Evolutionary conservation across 2,329 filamentous ascomycete genomes (phyloP).

Genomic region (Chalaropsis ovoidea): DNA sequence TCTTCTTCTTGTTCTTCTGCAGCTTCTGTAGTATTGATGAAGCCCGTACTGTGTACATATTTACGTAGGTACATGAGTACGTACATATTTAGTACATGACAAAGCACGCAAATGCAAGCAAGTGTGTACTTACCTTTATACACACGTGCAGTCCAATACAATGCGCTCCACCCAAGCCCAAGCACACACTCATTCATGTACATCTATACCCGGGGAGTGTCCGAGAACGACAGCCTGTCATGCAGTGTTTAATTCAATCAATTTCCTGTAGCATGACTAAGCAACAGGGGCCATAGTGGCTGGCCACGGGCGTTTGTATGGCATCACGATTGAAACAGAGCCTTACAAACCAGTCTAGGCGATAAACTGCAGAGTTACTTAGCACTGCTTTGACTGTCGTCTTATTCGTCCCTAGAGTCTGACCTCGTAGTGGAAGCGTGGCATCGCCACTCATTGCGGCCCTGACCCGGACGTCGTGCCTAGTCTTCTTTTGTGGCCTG

Average conservation of each 20-base stretch:
- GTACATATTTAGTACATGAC: neutral
- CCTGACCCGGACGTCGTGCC: no score
- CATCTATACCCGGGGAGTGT: neutral
- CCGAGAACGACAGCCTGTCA: neutral
- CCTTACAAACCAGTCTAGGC: no score
- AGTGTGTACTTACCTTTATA: no score
- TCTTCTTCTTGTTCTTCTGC: constrained; percentile 8
- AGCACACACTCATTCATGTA: no score
- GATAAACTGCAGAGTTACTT: no score
- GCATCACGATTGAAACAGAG: neutral
- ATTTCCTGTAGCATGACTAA: neutral
- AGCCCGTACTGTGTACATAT: neutral
- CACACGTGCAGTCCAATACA: neutral
- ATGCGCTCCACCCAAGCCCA: no score
- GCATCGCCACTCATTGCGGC: no score
- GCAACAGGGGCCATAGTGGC: neutral
- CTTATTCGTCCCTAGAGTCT: no score
- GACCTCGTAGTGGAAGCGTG: no score
- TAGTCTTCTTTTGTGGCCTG: no score
- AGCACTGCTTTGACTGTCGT: no score
- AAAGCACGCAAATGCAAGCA: neutral
- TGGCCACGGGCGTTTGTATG: neutral
- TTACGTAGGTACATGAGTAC: no score
- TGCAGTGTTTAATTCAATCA: constrained; percentile 15
- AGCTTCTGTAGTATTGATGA: neutral